Evolutionary conservation across 31 red algal genomes (phyloP).

Genomic region (Asparagopsis taxiformis): DNA sequence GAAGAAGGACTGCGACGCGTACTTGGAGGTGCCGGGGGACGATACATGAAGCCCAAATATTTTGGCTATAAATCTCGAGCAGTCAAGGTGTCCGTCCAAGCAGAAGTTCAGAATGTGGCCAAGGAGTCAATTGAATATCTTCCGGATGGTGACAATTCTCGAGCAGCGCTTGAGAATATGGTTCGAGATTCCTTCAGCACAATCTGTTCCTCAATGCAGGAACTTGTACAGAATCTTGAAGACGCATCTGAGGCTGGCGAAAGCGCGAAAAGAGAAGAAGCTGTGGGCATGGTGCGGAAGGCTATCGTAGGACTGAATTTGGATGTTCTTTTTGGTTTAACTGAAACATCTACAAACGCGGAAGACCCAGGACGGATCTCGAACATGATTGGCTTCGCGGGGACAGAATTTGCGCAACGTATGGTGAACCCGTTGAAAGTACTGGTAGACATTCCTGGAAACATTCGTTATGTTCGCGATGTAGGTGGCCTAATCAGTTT

Average conservation of each 20-base stretch:
- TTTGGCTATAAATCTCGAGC: slow-evolving; percentile 92
- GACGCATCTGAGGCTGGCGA: neutral
- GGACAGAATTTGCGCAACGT: slow-evolving; percentile 65
- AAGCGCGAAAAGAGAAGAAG: neutral
- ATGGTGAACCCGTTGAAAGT: slow-evolving; percentile 52
- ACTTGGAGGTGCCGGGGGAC: slow-evolving; percentile 53
- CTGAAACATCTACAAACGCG: neutral
- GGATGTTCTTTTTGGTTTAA: slow-evolving; percentile 48
- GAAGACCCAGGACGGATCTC: slow-evolving; percentile 15
- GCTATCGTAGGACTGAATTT: slow-evolving; percentile 64
- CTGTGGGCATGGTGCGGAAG: slow-evolving; percentile 5
- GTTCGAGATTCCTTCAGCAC: slow-evolving; percentile 32
- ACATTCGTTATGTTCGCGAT: slow-evolving; percentile 64
- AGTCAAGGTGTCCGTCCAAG: slow-evolving; percentile 65
- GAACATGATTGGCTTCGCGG: slow-evolving; percentile 67
- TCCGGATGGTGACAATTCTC: slow-evolving; percentile 52
- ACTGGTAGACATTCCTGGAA: slow-evolving; percentile 64
- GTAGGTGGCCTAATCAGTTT: slow-evolving; percentile 47
- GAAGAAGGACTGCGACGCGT: slow-evolving; percentile 62
- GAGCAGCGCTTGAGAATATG: slow-evolving; percentile 63
- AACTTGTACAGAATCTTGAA: slow-evolving; percentile 21
- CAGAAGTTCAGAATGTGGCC: slow-evolving; percentile 34
- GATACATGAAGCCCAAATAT: slow-evolving; percentile 88
- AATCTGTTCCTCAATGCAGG: slow-evolving; percentile 36
- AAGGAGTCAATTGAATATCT: slow-evolving; percentile 46